These are phyloP conservation scores for Odontarrhena argentea DNA, from an alignment of 345 rosid species.

Conservation along the genomic window DNA sequence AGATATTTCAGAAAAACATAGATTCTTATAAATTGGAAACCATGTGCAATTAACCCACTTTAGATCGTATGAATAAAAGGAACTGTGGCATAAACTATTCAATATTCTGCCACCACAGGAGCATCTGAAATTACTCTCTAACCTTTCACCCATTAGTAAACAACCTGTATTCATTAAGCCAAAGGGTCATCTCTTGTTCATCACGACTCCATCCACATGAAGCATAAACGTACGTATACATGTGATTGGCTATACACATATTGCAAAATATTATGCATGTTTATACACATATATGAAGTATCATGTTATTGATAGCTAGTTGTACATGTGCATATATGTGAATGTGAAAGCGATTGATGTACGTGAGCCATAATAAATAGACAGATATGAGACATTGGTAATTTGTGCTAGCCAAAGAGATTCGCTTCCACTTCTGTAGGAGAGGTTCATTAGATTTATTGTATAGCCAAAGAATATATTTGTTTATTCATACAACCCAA, in stretches of 20 bases:
- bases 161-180: conserved; percentile 26
- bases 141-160: conserved; percentile 24
- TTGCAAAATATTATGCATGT: not conserved
- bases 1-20: conserved; percentile 3
- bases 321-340: conserved; percentile 13
- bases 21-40: conserved; percentile 29
- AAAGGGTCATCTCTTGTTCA: conserved; percentile 39
- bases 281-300: not conserved
- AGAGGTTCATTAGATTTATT: conserved; percentile 25
- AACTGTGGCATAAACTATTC: conserved; percentile 27
- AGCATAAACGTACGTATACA: conserved; percentile 11
- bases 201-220: conserved; percentile 36
- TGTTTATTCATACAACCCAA: conserved; percentile 14
- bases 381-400: conserved; percentile 28
- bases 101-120: conserved; percentile 36
- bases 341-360: conserved; percentile 30
- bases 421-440: conserved; percentile 42
- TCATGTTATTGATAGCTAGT: conserved; percentile 15
- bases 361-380: conserved; percentile 5
- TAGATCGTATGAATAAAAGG: conserved; percentile 18
- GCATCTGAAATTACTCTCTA: conserved; percentile 28
- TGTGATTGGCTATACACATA: conserved; percentile 2
- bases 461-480: conserved; percentile 30
- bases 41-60: conserved; percentile 29
- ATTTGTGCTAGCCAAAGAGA: conserved; percentile 35